Base-by-base conservation (phyloP, 345 rosid genomes). In the Eucalyptus victrix region DNA sequence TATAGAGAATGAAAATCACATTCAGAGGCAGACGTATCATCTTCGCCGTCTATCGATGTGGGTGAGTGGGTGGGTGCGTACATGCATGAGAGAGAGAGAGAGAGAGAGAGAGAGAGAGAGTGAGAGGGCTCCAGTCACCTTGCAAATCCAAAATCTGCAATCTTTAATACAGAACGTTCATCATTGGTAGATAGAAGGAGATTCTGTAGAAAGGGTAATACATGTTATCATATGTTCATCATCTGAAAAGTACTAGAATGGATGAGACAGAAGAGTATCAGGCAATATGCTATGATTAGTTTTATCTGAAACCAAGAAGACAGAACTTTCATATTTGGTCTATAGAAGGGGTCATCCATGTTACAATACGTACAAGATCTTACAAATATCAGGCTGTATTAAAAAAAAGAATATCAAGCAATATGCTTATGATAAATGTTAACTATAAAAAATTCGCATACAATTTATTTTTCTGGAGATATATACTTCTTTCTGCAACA, bases 91-190 rank as follows among this genome's bases (percentile, higher is more conserved):
- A 28, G 32, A 60, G n/a, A 11, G 37, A 7, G 40, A 15, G 34
- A 28, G 80, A 32, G 76, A 65, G 76, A 65, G 76, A 65, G 40
- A n/a, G 40, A 32, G 44, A 34, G 14, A 69, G 44, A 72, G 81
- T 5, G 83, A 76, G 47, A 72, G 81, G 18, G 51, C 30, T 56
- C 42, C 86, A 67, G 18, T 89, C 94, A 97, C 99, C 99, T 97
- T 86, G 99, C 99, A 94, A 98, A 98, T 92, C 99, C 99, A 93
- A 98, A 98, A 92, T 98, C 99, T 10, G 99, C 99, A 91, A 98
- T 97, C 96, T 96, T 98, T 93, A 98, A 90, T 90, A 91, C 93
- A 86, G 97, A 95, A 90, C 89, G 93, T 86, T 92, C 88, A 45
- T 94, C 97, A 87, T 91, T 96, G 88, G 95, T 91, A 88, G 96